Conservation (phyloP, 1,284 basidiomycete genomes). For the Acaromyces ingoldii region DNA sequence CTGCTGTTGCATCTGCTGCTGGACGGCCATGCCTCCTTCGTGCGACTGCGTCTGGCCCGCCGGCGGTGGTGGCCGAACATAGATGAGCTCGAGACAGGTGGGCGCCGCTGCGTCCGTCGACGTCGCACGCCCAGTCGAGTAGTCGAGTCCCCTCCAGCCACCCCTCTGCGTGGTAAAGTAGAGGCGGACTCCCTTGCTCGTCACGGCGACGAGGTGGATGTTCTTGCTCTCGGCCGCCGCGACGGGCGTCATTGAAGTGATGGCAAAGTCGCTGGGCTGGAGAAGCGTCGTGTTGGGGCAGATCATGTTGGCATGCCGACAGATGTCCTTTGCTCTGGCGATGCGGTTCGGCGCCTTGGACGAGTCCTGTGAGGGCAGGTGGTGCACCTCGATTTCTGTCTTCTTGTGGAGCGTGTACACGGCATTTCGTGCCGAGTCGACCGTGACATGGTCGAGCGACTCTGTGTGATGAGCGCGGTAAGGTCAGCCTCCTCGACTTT, state of each 20-base stretch:
- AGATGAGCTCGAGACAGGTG: constrained; percentile 12
- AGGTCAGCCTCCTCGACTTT: constrained; percentile 57
- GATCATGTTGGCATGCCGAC: constrained; percentile 39
- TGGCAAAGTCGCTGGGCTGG: constrained; percentile 21
- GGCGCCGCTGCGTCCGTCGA: not conserved
- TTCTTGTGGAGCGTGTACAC: constrained; percentile 43
- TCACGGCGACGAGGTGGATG: constrained; percentile 41
- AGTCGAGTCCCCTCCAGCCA: constrained; percentile 6
- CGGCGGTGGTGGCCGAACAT: constrained; percentile 14
- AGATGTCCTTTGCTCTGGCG: constrained; percentile 40
- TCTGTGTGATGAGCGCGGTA: constrained; percentile 50
- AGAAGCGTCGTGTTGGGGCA: constrained; percentile 26
- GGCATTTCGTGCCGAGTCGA: constrained; percentile 38
- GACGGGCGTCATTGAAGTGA: constrained; percentile 40
- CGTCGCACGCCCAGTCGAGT: not conserved
- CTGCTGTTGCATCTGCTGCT: not conserved
- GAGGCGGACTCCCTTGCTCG: constrained; percentile 44
- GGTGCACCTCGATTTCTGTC: constrained; percentile 43
- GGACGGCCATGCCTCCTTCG: constrained; percentile 5
- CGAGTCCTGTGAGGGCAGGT: constrained; percentile 31
- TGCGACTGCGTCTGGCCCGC: constrained; percentile 8
- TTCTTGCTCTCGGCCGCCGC: constrained; percentile 19
- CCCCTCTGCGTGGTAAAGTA: constrained; percentile 26
- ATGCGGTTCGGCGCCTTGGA: constrained; percentile 36
- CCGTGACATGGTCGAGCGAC: constrained; percentile 30